These are phyloP conservation scores for Coleophoma cylindrospora DNA, from an alignment of 2,329 filamentous ascomycete species.

Conservation along the genomic window DNA sequence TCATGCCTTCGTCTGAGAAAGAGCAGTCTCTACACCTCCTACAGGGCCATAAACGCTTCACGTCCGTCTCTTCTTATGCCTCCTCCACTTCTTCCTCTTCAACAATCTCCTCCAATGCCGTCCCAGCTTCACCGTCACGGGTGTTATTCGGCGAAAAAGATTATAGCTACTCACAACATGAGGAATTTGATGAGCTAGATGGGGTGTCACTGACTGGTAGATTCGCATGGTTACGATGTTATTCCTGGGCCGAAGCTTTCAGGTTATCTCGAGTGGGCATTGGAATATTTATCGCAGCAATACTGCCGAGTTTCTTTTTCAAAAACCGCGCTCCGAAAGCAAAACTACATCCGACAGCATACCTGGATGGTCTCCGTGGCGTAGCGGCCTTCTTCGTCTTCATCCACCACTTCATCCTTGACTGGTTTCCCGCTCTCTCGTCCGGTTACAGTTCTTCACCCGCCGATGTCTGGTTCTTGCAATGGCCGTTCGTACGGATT, in stretches of 20 bases:
- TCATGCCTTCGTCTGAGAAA: neutral
- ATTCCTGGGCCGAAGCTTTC: neutral
- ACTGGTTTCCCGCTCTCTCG: constrained; percentile 1
- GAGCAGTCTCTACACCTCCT: neutral
- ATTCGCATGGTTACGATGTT: neutral
- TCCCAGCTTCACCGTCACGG: neutral
- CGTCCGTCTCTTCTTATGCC: too few species aligned
- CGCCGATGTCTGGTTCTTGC: neutral
- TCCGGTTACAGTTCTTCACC: neutral
- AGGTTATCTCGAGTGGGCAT: neutral
- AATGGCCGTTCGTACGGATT: constrained; percentile 34
- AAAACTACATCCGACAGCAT: constrained; percentile 27
- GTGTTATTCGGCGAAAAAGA: neutral
- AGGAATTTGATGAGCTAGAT: neutral
- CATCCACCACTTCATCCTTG: constrained; percentile 35
- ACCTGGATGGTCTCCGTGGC: constrained; percentile 39
- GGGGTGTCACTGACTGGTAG: neutral
- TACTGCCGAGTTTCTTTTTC: constrained; percentile 2
- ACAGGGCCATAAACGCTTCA: neutral
- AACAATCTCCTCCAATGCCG: neutral
- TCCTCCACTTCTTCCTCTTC: neutral
- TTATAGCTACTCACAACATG: neutral
- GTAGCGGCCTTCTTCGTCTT: constrained; percentile 38
- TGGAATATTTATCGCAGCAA: neutral
- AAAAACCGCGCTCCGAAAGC: neutral